phyloP scores from a whole-genome alignment of 75 land plant genomes.

The Larix kaempferi region DNA sequence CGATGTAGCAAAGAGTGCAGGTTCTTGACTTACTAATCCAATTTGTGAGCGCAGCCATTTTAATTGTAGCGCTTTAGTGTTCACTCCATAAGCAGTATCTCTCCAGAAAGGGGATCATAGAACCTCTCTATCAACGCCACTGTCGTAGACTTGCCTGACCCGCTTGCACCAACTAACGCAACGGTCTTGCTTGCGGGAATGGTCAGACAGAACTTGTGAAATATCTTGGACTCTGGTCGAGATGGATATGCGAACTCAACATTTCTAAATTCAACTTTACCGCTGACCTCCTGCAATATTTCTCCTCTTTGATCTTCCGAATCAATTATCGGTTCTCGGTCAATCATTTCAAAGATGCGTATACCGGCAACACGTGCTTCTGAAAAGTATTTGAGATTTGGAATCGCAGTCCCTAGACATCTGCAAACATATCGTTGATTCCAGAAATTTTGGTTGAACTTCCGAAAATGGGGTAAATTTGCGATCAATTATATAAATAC shows the following conservation, averaged over 20 bases:
- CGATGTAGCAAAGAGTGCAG: slow-evolving; percentile 9
- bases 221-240: slow-evolving; percentile 26
- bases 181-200: slow-evolving; percentile 46
- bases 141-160: slow-evolving; percentile 63
- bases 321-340: slow-evolving; percentile 69
- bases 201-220: slow-evolving; percentile 24
- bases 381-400: slow-evolving; percentile 64
- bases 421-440: slow-evolving; percentile 18
- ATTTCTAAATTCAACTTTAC: slow-evolving; percentile 45
- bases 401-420: slow-evolving; percentile 55
- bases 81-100: slow-evolving; percentile 28
- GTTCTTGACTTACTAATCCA: slow-evolving; percentile 29
- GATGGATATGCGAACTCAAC: slow-evolving; percentile 49
- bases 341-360: slow-evolving; percentile 54
- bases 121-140: slow-evolving; percentile 50
- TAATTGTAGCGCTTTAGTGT: slow-evolving; percentile 31
- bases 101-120: slow-evolving; percentile 46
- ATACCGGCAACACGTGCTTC: slow-evolving; percentile 64
- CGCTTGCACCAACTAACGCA: slow-evolving; percentile 58
- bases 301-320: slow-evolving; percentile 47
- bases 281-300: slow-evolving; percentile 31
- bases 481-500: not conserved
- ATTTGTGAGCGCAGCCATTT: slow-evolving; percentile 36
- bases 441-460: not conserved
- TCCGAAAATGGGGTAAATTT: not conserved